Evolutionary conservation across 2,329 filamentous ascomycete species (phyloP).

Genomic region (Aspergillus sojae): DNA sequence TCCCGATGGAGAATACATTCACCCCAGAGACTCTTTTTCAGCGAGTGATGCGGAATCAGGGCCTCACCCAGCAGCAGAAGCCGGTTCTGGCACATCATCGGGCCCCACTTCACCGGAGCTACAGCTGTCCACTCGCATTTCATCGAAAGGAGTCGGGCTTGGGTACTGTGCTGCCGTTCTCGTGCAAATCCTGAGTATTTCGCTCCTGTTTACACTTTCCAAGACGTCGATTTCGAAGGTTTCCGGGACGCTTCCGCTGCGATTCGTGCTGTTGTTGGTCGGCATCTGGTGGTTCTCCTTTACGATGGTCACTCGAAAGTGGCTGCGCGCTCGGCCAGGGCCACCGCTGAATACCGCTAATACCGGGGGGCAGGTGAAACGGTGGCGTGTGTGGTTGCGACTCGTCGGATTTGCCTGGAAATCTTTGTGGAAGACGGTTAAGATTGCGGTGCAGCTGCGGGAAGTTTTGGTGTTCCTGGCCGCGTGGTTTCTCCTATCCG

Average conservation of each 20-base stretch:
- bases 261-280: slow-evolving; percentile 78
- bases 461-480: slow-evolving; percentile 80
- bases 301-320: slow-evolving; percentile 78
- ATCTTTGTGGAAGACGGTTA: slow-evolving; percentile 74
- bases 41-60: slow-evolving; percentile 27
- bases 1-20: slow-evolving; percentile 14
- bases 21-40: slow-evolving; percentile 16
- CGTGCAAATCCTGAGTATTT: slow-evolving; percentile 76
- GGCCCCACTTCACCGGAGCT: slow-evolving; percentile 63
- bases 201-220: slow-evolving; percentile 63
- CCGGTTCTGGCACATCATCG: slow-evolving; percentile 9
- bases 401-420: slow-evolving; percentile 82
- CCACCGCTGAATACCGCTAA: slow-evolving; percentile 58
- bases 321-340: slow-evolving; percentile 80
- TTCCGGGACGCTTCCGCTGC: slow-evolving; percentile 75
- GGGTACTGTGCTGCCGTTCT: slow-evolving; percentile 84
- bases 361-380: slow-evolving; percentile 16
- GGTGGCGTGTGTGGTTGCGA: slow-evolving; percentile 57
- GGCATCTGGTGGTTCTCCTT: slow-evolving; percentile 89
- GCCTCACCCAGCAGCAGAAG: slow-evolving; percentile 7
- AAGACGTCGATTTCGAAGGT: slow-evolving; percentile 52
- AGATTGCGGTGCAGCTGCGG: slow-evolving; percentile 69
- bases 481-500: slow-evolving; percentile 89
- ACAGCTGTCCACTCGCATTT: slow-evolving; percentile 81
- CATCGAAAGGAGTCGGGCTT: slow-evolving; percentile 83